Base-by-base conservation (phyloP, 2,329 filamentous ascomycete genomes). In the Torrubiellomyces zombiae region DNA sequence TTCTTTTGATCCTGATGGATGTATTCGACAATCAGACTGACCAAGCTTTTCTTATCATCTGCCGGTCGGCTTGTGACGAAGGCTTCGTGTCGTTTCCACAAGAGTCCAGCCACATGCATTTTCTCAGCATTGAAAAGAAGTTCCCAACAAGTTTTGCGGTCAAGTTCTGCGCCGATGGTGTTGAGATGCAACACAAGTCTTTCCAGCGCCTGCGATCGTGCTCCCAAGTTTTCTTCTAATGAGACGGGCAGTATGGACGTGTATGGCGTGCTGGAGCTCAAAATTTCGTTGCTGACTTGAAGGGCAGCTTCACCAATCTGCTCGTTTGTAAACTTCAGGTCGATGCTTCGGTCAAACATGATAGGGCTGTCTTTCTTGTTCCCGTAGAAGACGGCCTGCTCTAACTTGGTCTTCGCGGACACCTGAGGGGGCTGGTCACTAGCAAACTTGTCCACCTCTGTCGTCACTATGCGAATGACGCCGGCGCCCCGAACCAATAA, bases 311-410 rank as follows among this genome's bases (percentile, higher is more conserved):
- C 54, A 31, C 79, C 74, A 14, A 91, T 63, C 38, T 93, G 80
- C 14, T 68, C 57, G 11, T 64, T 51, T 0, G 69, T 59, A 35
- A 89, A 92, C 4, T 64, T 60, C 23, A 75, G 56, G 27, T 73
- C 70, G 19, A 67, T 60, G 33, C 69, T 67, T 21, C 73, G 66
- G 21, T 75, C 68, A 39, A 98, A 82, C 32, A 83, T 73, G n/a
- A 98, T 54, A n/a, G 86, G 78, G 39, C 83, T 95, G 40, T 80
- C 72, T 32, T 75, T 65, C 43, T 79, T 72, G 23, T 70, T 71
- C 2, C 85, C 85, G 44, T 82, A 95, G 51, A 94, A 95, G 1
- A 95, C 78, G 3, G 85, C 85, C 52, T 98, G 85, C 43, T 94
- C 82, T 20, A 98, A 63, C 50, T 89, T 93, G 51, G 73, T 80